A percentile compares a stretch with the other conserved stretches of the same genome.
These are phyloP conservation scores for Phytopythium ostracodes DNA, from an alignment of 352 stramenopile genomes.

Conservation along the genomic window DNA sequence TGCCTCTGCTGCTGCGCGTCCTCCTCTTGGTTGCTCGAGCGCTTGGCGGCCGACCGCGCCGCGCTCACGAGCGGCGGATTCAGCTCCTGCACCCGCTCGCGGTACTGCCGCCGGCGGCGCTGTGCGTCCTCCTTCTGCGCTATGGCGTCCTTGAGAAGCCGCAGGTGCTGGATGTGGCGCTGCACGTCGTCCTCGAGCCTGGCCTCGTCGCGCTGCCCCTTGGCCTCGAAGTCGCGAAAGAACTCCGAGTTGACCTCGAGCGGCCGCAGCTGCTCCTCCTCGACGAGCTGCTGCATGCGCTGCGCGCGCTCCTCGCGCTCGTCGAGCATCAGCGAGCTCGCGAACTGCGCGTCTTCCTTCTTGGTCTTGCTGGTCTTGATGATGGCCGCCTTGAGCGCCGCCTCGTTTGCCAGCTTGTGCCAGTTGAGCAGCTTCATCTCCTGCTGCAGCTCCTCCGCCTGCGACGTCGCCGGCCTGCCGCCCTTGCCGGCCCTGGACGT, in stretches of 20 bases:
- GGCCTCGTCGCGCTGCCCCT: constrained; percentile 54
- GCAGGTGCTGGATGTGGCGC: constrained; percentile 85
- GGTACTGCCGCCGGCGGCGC: constrained; percentile 53
- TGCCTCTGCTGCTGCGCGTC: constrained; percentile 15
- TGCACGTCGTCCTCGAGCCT: constrained; percentile 86
- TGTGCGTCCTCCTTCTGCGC: constrained; percentile 58
- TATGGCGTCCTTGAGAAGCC: constrained; percentile 69
- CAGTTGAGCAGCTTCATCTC: constrained; percentile 94
- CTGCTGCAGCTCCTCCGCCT: constrained; percentile 83
- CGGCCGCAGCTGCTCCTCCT: constrained; percentile 89
- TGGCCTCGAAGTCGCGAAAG: constrained; percentile 76
- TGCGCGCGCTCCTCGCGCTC: constrained; percentile 80
- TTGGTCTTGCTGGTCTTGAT: constrained; percentile 89
- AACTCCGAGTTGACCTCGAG: constrained; percentile 89
- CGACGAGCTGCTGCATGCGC: constrained; percentile 89
- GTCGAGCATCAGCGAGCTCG: constrained; percentile 35
- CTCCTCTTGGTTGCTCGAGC: constrained; percentile 42
- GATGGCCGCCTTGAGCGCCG: constrained; percentile 88
- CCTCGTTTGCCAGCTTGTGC: constrained; percentile 94
- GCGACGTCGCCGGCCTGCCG: constrained; percentile 19
- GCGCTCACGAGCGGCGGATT: constrained; percentile 24
- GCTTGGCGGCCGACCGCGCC: constrained; percentile 7
- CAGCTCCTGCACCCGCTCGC: constrained; percentile 56
- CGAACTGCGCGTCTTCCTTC: constrained; percentile 57
- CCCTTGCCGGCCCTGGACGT: constrained; percentile 9